Evolutionary conservation across 495 filamentous ascomycete species (phyloP).

Genomic region (Apodospora peruviana): DNA sequence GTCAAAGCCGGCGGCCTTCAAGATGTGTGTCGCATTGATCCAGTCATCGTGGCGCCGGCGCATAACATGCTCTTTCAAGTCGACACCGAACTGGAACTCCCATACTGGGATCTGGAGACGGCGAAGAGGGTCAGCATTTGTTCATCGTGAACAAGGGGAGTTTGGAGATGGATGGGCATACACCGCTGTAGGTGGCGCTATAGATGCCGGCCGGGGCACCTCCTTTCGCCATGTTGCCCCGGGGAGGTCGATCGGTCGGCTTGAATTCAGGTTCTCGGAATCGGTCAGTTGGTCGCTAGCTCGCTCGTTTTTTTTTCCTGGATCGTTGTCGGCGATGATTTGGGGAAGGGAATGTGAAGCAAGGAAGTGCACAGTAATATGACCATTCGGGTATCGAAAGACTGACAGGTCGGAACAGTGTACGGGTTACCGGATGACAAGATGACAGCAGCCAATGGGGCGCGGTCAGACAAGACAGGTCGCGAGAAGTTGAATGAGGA

Average conservation of each 20-base stretch:
- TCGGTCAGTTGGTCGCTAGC: background rate
- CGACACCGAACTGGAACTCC: slow-evolving; percentile 73
- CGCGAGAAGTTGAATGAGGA: background rate
- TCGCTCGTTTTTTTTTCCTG: no score
- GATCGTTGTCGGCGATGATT: no score
- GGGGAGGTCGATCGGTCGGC: background rate
- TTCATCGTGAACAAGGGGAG: background rate
- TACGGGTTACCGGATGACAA: no score
- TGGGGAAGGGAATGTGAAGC: no score
- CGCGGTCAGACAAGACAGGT: no score
- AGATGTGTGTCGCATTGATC: slow-evolving; percentile 91
- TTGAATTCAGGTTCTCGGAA: background rate
- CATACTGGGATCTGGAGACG: slow-evolving; percentile 73
- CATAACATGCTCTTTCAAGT: slow-evolving; percentile 75
- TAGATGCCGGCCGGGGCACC: slow-evolving; percentile 52
- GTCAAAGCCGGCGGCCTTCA: slow-evolving; percentile 65
- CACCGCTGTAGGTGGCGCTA: slow-evolving; percentile 90
- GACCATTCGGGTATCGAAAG: no score
- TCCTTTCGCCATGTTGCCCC: slow-evolving; percentile 40
- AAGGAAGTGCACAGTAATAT: no score
- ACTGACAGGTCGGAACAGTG: no score
- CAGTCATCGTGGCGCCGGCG: slow-evolving; percentile 82
- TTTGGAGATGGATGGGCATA: slow-evolving; percentile 42
- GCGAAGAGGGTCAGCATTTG: background rate
- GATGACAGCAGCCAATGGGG: no score